These are phyloP conservation scores for Cladosporium sp. DNA, from an alignment of 2,329 filamentous ascomycete genomes.

Conservation along the genomic window DNA sequence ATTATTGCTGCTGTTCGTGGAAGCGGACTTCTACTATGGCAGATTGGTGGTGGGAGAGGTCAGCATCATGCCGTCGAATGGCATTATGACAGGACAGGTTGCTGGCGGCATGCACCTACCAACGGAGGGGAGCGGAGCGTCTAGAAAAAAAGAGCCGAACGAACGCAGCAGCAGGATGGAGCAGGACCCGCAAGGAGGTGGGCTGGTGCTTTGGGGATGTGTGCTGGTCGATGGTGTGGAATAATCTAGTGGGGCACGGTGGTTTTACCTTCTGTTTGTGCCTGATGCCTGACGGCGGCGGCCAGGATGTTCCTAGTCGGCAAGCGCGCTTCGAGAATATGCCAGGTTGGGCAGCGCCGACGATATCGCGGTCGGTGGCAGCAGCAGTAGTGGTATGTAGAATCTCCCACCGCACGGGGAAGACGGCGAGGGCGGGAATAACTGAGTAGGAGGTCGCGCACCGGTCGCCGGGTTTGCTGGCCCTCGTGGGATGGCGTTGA, in stretches of 20 bases:
- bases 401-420: too few species aligned
- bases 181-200: background rate
- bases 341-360: too few species aligned
- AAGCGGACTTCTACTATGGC: background rate
- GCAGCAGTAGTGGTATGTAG: too few species aligned
- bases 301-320: background rate
- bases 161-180: constrained; percentile 1
- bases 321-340: background rate
- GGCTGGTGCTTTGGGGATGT: background rate
- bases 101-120: constrained; percentile 4
- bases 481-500: too few species aligned
- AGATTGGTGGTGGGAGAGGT: background rate
- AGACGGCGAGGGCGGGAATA: too few species aligned
- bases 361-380: too few species aligned
- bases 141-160: constrained; percentile 12
- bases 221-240: background rate
- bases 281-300: constrained; percentile 6
- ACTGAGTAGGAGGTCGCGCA: too few species aligned
- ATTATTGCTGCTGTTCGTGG: constrained; percentile 5
- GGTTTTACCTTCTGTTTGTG: background rate
- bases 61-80: background rate
- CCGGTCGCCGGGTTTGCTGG: too few species aligned
- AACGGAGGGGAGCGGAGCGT: background rate
- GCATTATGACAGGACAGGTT: constrained; percentile 1
- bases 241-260: background rate